Percentiles rank a stretch among this genome's conserved stretches.
These are phyloP conservation scores for Penicilliopsis zonata DNA, from an alignment of 495 filamentous ascomycete species.

Conservation along the genomic window DNA sequence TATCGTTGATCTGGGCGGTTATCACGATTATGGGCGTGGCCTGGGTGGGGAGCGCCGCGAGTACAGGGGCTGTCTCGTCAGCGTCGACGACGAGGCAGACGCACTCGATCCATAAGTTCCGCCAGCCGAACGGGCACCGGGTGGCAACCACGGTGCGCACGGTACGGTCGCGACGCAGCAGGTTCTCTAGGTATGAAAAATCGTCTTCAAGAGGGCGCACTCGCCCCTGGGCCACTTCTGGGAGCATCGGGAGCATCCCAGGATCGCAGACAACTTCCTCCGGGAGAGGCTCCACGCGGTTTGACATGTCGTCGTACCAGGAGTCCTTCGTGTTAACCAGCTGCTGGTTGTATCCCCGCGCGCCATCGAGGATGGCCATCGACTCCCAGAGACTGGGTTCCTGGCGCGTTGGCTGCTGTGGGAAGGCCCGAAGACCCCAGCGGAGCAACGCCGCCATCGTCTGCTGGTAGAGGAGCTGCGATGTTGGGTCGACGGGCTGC, in stretches of 20 bases:
- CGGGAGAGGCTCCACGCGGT: constrained; percentile 1
- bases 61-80: neutral
- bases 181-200: constrained; percentile 1
- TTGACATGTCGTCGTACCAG: neutral
- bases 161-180: neutral
- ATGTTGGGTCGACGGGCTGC: neutral
- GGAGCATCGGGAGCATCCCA: neutral
- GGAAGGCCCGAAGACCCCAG: constrained; percentile 1
- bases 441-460: constrained; percentile 1
- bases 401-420: neutral
- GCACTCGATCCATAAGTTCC: constrained; percentile 1
- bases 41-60: neutral
- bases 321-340: constrained; percentile 1
- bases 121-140: constrained; percentile 3
- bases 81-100: constrained; percentile 4
- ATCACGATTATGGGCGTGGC: neutral
- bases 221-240: neutral
- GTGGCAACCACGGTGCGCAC: constrained; percentile 2
- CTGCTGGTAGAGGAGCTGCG: neutral
- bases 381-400: constrained; percentile 1
- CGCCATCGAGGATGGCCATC: constrained; percentile 4
- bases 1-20: neutral
- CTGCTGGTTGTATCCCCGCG: constrained; percentile 2
- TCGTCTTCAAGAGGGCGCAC: constrained; percentile 2
- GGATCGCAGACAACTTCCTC: neutral